Base-by-base conservation (phyloP, 768 basidiomycete species). In the Favolaschia claudopus region DNA sequence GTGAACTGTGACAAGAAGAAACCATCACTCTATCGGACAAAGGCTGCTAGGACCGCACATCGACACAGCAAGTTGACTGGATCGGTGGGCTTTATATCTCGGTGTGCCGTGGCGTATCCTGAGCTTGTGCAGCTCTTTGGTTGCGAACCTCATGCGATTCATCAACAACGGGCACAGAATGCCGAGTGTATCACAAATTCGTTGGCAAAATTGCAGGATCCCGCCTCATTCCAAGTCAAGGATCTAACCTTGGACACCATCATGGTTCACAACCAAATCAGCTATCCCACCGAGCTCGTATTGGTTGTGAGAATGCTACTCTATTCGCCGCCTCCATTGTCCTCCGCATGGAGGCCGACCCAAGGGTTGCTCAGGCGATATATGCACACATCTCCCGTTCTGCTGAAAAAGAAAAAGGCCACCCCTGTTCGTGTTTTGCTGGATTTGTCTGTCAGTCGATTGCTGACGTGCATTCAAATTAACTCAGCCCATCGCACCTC, bases 181-280 rank as follows among this genome's bases (percentile, higher is more conserved):
- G 31, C 44, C 7, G 28, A 5, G 13, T 44, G 50, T 7, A 38
- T 59, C 44, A 28, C 36, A 19, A 17, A 17, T 5, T 46, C 58
- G 4, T 33, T 53, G 9, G 43, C 36, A 22, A 52, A 32, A 34
- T 20, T 59, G 19, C 58, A 59, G 37, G 50, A 52, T 28, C 37
- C 58, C 7, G 20, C 14, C 27, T 52, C 50, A 34, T 51, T 53
- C 13, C n/a, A 19, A 17, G 58, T 59, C 5, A 1, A 47, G 53
- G 50, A 59, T 19, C 5, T 53, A 27, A 33, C 58, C 10, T 38
- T 53, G 5, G 37, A 47, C 37, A 32, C 32, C 2, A 20, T 59
- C 12, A 3, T 46, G 28, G 7, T 14, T 3, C 17, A 12, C 20
- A 38, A 17, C 7, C 32, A 42, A 29, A 52, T 53, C 7, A 32